These are phyloP conservation scores for Spergularia bocconei DNA, from an alignment of 148 eudicot genomes.

Conservation along the genomic window DNA sequence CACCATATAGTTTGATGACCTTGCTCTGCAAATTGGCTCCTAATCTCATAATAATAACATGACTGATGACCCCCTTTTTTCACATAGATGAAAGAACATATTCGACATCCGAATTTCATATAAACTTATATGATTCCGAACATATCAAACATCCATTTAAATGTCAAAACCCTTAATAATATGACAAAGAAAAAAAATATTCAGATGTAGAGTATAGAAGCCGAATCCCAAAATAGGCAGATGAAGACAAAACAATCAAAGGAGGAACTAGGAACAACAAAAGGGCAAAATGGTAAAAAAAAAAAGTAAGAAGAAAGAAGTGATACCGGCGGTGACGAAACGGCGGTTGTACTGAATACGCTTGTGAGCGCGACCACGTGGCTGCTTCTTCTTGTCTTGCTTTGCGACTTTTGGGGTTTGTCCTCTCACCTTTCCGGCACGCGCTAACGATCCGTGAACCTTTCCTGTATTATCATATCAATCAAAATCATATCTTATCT, in stretches of 20 bases:
- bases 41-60: too few relatives aligned
- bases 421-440: constrained; percentile 95
- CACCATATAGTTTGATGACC: constrained; percentile 16
- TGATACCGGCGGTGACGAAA: constrained; percentile 81
- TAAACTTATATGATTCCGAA: too few relatives aligned
- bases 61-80: too few relatives aligned
- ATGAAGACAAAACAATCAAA: too few relatives aligned
- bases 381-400: constrained; percentile 98
- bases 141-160: background rate
- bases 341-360: constrained; percentile 87
- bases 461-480: constrained; percentile 44
- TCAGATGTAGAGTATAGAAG: too few relatives aligned
- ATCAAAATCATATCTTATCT: background rate
- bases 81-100: too few relatives aligned
- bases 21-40: constrained; percentile 24
- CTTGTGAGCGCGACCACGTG: constrained; percentile 93
- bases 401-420: constrained; percentile 86
- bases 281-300: too few relatives aligned
- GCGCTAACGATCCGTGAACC: constrained; percentile 94
- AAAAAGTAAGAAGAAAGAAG: too few relatives aligned
- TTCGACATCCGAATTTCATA: too few relatives aligned
- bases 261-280: too few relatives aligned
- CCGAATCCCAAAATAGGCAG: too few relatives aligned
- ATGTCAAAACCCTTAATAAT: background rate
- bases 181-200: background rate